Evolutionary conservation across 164 flowering plant species (phyloP).

Genomic region (Chloranthus sessilifolius): DNA sequence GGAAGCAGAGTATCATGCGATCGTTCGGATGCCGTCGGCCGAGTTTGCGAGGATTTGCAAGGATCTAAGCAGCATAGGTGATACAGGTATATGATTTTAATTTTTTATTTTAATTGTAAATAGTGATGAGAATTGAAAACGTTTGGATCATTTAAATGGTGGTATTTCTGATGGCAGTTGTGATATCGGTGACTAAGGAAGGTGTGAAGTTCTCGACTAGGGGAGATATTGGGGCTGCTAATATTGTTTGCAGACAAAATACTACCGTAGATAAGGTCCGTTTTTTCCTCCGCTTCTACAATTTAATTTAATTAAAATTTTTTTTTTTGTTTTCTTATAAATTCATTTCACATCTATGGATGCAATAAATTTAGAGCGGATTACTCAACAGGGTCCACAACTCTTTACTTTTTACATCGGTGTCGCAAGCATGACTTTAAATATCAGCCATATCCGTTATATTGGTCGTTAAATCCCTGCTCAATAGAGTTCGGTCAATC

Average conservation of each 20-base stretch:
- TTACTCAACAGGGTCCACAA: too few relatives aligned
- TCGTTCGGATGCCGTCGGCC: slow-evolving; percentile 76
- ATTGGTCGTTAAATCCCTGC: too few relatives aligned
- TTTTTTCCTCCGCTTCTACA: not conserved
- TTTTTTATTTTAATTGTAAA: too few relatives aligned
- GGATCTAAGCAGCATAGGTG: slow-evolving; percentile 80
- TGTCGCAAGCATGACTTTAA: too few relatives aligned
- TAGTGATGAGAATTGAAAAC: too few relatives aligned
- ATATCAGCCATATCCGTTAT: too few relatives aligned
- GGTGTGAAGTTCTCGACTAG: slow-evolving; percentile 89
- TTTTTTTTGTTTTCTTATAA: not conserved
- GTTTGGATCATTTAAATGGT: not conserved
- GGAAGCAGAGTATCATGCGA: slow-evolving; percentile 85
- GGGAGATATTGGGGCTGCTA: slow-evolving; percentile 86
- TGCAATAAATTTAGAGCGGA: too few relatives aligned
- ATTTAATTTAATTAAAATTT: not conserved
- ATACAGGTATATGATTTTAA: slow-evolving; percentile 46
- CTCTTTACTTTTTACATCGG: too few relatives aligned
- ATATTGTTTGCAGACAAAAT: slow-evolving; percentile 75
- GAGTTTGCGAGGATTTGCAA: slow-evolving; percentile 85
- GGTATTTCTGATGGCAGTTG: slow-evolving; percentile 49
- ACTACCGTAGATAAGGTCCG: slow-evolving; percentile 74
- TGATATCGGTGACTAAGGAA: slow-evolving; percentile 86
- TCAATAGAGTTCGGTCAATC: too few relatives aligned
- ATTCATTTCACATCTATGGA: not conserved